phyloP scores from a whole-genome alignment of 2,329 filamentous ascomycete species.

The Aspergillus sp. region DNA sequence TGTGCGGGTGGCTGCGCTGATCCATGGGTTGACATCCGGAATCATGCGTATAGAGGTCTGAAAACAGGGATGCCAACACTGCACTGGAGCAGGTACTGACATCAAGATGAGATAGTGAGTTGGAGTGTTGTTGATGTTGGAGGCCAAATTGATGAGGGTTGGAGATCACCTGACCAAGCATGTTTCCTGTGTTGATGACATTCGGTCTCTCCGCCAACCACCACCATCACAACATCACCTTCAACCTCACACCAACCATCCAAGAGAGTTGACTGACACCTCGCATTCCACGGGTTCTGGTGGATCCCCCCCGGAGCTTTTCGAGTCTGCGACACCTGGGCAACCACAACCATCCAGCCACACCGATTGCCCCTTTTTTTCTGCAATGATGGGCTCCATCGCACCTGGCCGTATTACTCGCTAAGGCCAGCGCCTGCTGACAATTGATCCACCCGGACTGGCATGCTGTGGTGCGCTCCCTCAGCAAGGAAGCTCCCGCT shows the following conservation, averaged over 20 bases:
- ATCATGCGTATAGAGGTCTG: too few relatives aligned
- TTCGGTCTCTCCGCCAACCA: not conserved
- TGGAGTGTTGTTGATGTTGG: too few relatives aligned
- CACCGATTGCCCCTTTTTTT: not conserved
- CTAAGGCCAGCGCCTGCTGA: constrained; percentile 6
- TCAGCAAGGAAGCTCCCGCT: constrained; percentile 11
- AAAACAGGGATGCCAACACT: too few relatives aligned
- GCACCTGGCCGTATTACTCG: not conserved
- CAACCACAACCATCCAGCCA: not conserved
- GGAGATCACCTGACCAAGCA: too few relatives aligned
- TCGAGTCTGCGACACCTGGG: not conserved
- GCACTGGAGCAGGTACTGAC: too few relatives aligned
- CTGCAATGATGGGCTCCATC: not conserved
- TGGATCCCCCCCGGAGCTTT: not conserved
- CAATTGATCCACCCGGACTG: constrained; percentile 12
- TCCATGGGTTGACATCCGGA: too few relatives aligned
- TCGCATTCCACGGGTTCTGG: constrained; percentile 1
- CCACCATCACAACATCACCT: not conserved
- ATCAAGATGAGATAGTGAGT: too few relatives aligned
- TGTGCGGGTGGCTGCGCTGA: too few relatives aligned
- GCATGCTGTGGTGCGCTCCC: constrained; percentile 1
- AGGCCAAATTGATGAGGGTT: too few relatives aligned
- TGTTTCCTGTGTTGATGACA: too few relatives aligned
- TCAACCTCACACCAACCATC: not conserved
- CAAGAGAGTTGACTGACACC: not conserved